These are phyloP conservation scores for Rosa multiflora DNA, from an alignment of 306 rosid genomes.

Conservation along the genomic window DNA sequence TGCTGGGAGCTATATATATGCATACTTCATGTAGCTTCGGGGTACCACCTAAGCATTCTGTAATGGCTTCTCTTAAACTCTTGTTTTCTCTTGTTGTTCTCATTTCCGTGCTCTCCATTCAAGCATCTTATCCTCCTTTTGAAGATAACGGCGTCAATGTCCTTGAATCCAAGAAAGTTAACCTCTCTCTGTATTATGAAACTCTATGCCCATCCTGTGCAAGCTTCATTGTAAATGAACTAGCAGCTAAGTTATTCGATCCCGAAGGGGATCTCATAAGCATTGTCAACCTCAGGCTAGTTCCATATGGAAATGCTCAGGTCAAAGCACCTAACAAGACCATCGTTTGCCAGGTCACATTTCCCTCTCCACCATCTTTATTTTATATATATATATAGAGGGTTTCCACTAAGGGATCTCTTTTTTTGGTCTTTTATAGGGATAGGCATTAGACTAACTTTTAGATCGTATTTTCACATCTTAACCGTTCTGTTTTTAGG, in stretches of 20 bases:
- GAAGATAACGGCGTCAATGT: slow-evolving; percentile 1
- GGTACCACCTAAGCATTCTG: not conserved
- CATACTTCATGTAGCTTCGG: not conserved
- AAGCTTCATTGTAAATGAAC: slow-evolving; percentile 66
- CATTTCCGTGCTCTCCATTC: not conserved
- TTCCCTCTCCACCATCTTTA: not conserved
- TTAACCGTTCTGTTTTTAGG: too few relatives aligned
- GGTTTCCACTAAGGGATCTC: too few relatives aligned
- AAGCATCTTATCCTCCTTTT: not conserved
- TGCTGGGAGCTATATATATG: slow-evolving; percentile 6
- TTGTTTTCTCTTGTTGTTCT: not conserved
- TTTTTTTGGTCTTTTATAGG: too few relatives aligned
- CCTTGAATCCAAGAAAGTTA: slow-evolving; percentile 35
- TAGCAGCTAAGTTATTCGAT: slow-evolving; percentile 52
- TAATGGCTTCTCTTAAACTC: slow-evolving; percentile 10
- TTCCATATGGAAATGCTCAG: slow-evolving; percentile 85
- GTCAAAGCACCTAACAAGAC: slow-evolving; percentile 32
- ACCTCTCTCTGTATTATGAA: slow-evolving; percentile 68
- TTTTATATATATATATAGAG: too few relatives aligned
- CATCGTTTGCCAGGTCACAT: slow-evolving; percentile 64
- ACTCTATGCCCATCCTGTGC: slow-evolving; percentile 76
- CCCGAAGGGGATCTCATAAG: slow-evolving; percentile 45
- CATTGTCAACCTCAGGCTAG: slow-evolving; percentile 64
- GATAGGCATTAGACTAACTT: too few relatives aligned
- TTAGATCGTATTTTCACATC: too few relatives aligned